Conservation (phyloP, 345 rosid species). For the Durio zibethinus region DNA sequence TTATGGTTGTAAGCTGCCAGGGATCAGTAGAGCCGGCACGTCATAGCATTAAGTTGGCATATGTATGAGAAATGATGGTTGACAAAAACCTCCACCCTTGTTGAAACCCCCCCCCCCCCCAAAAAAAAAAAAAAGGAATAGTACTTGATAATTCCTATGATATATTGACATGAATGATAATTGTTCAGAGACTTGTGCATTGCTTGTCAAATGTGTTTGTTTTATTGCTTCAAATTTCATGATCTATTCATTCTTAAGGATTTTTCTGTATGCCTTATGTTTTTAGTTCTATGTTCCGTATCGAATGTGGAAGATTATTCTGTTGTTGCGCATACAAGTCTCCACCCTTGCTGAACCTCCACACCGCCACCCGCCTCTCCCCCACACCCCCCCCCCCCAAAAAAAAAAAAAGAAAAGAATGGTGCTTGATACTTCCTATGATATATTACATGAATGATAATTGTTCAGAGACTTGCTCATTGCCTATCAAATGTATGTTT, state of each 20-base stretch:
- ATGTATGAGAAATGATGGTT: background rate
- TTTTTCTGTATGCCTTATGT: background rate
- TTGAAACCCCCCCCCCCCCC: background rate
- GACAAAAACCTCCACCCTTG: background rate
- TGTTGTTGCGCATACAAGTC: too few species aligned
- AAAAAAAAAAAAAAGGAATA: background rate
- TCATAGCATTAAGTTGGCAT: background rate
- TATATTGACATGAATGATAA: background rate
- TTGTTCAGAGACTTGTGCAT: background rate
- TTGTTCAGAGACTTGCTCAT: too few species aligned
- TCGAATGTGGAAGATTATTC: background rate
- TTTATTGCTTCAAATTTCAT: background rate
- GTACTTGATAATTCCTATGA: too few species aligned
- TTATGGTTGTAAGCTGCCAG: background rate
- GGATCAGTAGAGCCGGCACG: background rate
- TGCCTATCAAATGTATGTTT: too few species aligned
- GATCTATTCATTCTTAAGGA: background rate
- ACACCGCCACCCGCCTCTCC: too few species aligned
- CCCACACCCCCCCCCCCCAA: too few species aligned
- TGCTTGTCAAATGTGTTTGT: background rate
- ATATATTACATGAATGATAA: background rate
- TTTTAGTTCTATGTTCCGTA: background rate
- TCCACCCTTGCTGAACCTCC: too few species aligned
- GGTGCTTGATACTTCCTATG: background rate
- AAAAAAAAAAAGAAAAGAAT: too few species aligned